Conservation (phyloP, 768 basidiomycete genomes). For the Trametes cinnabarina region DNA sequence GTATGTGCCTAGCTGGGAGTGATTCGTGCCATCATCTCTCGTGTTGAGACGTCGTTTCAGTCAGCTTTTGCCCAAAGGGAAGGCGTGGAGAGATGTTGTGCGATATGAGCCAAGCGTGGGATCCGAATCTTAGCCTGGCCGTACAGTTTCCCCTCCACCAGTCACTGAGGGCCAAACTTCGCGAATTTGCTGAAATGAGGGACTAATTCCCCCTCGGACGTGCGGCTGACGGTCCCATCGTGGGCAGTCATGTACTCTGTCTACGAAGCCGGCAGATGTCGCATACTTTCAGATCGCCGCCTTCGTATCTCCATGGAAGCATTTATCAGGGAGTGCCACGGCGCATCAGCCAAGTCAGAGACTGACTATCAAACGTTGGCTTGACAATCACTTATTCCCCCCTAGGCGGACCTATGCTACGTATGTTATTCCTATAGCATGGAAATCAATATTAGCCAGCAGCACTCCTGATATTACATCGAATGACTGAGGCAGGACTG, state of each 20-base stretch:
- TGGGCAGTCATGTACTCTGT: background rate
- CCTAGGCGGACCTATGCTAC: too few species aligned
- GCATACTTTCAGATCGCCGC: background rate
- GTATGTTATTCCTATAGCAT: too few species aligned
- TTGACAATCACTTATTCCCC: background rate
- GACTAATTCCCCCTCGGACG: too few species aligned
- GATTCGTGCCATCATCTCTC: background rate
- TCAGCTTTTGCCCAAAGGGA: slow-evolving; percentile 25
- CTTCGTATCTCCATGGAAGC: background rate
- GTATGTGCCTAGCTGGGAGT: slow-evolving; percentile 31
- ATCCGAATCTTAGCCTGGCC: background rate
- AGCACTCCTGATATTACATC: too few species aligned
- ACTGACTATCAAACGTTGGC: background rate
- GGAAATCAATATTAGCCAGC: too few species aligned
- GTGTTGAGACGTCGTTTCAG: slow-evolving; percentile 2
- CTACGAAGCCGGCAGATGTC: background rate
- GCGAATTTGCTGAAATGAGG: too few species aligned
- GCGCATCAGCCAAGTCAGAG: background rate
- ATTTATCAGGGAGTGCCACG: background rate
- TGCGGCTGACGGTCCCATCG: too few species aligned
- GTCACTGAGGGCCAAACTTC: too few species aligned
- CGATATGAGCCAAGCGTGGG: slow-evolving; percentile 6
- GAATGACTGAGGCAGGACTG: too few species aligned
- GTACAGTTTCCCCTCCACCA: background rate
- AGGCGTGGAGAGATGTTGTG: slow-evolving; percentile 26